Evolutionary conservation across 139 green algal species (phyloP).

Genomic region (Micractinium conductrix): DNA sequence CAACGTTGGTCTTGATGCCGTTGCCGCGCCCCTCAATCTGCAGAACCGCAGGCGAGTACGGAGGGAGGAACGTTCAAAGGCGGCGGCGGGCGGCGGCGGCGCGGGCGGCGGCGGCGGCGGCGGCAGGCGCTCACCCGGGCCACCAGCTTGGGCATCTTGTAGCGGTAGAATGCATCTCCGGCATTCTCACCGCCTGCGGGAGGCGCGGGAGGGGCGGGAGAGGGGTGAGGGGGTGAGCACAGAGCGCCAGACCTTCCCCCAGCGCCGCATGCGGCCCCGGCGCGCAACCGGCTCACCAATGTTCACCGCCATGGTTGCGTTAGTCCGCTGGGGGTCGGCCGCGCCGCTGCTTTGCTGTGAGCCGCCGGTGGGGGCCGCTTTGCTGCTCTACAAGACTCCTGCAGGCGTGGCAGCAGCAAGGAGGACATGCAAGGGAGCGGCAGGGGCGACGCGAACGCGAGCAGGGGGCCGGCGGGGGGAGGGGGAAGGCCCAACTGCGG

Average conservation of each 20-base stretch:
- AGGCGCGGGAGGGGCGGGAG: too few relatives aligned
- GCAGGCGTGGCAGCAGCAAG: too few relatives aligned
- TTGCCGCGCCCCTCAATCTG: slow-evolving; percentile 98
- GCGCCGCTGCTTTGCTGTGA: background rate
- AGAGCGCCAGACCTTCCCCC: background rate
- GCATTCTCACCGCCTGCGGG: slow-evolving; percentile 83
- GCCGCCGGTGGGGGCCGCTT: too few relatives aligned
- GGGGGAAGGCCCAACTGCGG: too few relatives aligned
- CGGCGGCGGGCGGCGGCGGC: background rate
- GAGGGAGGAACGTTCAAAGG: too few relatives aligned
- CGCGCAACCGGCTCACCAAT: background rate
- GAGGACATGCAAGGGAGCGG: too few relatives aligned
- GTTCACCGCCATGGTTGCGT: background rate
- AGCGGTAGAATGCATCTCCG: slow-evolving; percentile 92
- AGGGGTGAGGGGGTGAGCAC: too few relatives aligned
- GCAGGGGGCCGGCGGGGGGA: too few relatives aligned
- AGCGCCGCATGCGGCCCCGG: too few relatives aligned
- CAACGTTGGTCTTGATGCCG: slow-evolving; percentile 99
- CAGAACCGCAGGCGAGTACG: too few relatives aligned
- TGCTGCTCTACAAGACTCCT: background rate
- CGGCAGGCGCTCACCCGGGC: slow-evolving; percentile 72
- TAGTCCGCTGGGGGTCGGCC: too few relatives aligned
- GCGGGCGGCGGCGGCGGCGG: background rate
- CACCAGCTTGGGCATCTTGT: slow-evolving; percentile 98
- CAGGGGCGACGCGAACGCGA: too few relatives aligned